Conservation (phyloP, 495 filamentous ascomycete genomes). For the Viridothelium virens region DNA sequence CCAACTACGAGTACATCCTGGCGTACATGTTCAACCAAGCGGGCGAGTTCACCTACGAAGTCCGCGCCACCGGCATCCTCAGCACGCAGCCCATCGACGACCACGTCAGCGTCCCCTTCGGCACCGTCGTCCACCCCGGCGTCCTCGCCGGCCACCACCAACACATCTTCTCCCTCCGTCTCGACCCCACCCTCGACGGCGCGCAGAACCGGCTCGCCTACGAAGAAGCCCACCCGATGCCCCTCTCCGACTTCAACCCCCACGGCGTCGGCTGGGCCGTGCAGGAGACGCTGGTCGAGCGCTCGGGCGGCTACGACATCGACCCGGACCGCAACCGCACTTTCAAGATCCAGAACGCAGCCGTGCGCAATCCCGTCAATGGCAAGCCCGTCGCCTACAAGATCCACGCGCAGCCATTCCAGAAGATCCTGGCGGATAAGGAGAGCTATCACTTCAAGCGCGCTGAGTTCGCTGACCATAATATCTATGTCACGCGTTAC, state of each 20-base stretch:
- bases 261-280: slow-evolving; percentile 69
- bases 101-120: slow-evolving; percentile 60
- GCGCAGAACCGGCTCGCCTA: slow-evolving; percentile 61
- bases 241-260: slow-evolving; percentile 68
- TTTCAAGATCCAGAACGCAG: slow-evolving; percentile 73
- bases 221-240: slow-evolving; percentile 66
- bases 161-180: slow-evolving; percentile 81
- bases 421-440: slow-evolving; percentile 67
- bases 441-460: slow-evolving; percentile 61
- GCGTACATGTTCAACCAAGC: slow-evolving; percentile 82
- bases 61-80: slow-evolving; percentile 74
- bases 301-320: slow-evolving; percentile 57
- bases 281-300: slow-evolving; percentile 50
- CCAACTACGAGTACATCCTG: slow-evolving; percentile 65
- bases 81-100: slow-evolving; percentile 75
- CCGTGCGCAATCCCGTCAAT: slow-evolving; percentile 55
- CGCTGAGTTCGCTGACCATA: slow-evolving; percentile 75
- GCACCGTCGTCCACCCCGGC: slow-evolving; percentile 79
- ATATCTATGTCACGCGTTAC: slow-evolving; percentile 75
- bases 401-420: slow-evolving; percentile 63
- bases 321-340: slow-evolving; percentile 55
- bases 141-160: slow-evolving; percentile 74
- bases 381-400: slow-evolving; percentile 73
- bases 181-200: slow-evolving; percentile 77
- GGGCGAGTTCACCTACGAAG: slow-evolving; percentile 71